Evolutionary conservation across 2,329 filamentous ascomycete species (phyloP).

Genomic region (Zalaria sp.): DNA sequence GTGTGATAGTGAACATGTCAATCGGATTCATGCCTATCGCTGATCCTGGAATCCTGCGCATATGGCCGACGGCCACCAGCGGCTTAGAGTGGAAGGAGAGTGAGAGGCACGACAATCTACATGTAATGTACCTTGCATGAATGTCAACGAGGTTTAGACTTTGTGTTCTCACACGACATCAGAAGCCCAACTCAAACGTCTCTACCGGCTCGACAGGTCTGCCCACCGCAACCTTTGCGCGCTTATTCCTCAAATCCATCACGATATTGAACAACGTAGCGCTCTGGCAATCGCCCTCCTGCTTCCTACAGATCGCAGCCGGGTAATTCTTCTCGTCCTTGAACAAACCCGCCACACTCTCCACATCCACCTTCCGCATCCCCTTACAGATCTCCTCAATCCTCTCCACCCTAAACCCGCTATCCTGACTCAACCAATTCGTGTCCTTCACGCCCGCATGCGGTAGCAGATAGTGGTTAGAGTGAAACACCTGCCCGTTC

Average conservation of each 20-base stretch:
- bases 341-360: conserved; percentile 20
- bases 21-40: too few relatives aligned
- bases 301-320: conserved; percentile 19
- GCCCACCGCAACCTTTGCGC: conserved; percentile 17
- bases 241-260: conserved; percentile 19
- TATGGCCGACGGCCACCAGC: too few relatives aligned
- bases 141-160: too few relatives aligned
- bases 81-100: too few relatives aligned
- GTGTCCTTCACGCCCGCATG: conserved; percentile 26
- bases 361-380: conserved; percentile 11
- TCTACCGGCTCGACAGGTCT: conserved; percentile 17
- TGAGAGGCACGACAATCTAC: too few relatives aligned
- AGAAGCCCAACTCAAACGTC: conserved; percentile 10
- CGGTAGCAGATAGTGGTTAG: conserved; percentile 28
- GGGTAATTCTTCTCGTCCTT: conserved; percentile 27
- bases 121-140: too few relatives aligned
- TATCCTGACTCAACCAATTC: conserved; percentile 27
- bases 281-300: conserved; percentile 9
- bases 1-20: too few relatives aligned
- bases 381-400: conserved; percentile 20
- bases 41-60: too few relatives aligned
- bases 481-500: conserved; percentile 23
- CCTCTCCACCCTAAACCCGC: conserved; percentile 19
- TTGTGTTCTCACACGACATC: background rate
- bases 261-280: conserved; percentile 24